phyloP scores from a whole-genome alignment of 2,329 filamentous ascomycete species.

The Fusarium aywerte region DNA sequence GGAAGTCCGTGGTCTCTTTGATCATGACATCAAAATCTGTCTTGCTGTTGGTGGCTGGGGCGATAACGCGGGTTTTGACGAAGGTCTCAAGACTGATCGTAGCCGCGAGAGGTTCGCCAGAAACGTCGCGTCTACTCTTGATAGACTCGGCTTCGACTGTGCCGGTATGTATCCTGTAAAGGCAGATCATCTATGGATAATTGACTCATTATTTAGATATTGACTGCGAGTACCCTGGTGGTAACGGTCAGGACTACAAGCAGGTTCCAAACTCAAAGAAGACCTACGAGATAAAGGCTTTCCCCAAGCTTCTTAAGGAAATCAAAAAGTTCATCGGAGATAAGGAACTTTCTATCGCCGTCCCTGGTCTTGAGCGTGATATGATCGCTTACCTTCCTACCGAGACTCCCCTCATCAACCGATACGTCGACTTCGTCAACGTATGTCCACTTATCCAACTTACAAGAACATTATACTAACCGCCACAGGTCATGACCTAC shows the following conservation, averaged over 20 bases:
- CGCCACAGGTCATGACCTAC: conserved; percentile 70
- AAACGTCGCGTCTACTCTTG: conserved; percentile 66
- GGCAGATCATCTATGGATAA: rapidly evolving
- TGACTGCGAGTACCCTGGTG: conserved; percentile 73
- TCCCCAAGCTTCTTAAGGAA: conserved; percentile 68
- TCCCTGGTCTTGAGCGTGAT: conserved; percentile 70
- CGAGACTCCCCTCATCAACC: conserved; percentile 68
- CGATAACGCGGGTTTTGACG: conserved; percentile 66
- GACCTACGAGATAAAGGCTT: conserved; percentile 68
- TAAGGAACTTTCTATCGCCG: conserved; percentile 73
- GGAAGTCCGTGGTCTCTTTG: conserved; percentile 63
- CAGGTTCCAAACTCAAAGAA: conserved; percentile 68
- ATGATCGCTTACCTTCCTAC: conserved; percentile 73
- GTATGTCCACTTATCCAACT: conserved; percentile 24
- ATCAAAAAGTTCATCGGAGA: conserved; percentile 68
- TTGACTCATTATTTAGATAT: conserved; percentile 58
- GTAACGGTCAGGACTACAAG: conserved; percentile 77
- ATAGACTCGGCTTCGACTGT: conserved; percentile 68
- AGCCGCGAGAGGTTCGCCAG: conserved; percentile 64
- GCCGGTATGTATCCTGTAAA: conserved; percentile 55
- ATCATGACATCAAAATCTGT: conserved; percentile 66
- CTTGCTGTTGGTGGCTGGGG: conserved; percentile 75
- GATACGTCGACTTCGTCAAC: conserved; percentile 73
- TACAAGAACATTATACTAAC: background rate
- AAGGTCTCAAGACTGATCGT: conserved; percentile 58